These are phyloP conservation scores for Kazachstania sp. DNA, from an alignment of 1,139 yeast genomes.

Conservation along the genomic window DNA sequence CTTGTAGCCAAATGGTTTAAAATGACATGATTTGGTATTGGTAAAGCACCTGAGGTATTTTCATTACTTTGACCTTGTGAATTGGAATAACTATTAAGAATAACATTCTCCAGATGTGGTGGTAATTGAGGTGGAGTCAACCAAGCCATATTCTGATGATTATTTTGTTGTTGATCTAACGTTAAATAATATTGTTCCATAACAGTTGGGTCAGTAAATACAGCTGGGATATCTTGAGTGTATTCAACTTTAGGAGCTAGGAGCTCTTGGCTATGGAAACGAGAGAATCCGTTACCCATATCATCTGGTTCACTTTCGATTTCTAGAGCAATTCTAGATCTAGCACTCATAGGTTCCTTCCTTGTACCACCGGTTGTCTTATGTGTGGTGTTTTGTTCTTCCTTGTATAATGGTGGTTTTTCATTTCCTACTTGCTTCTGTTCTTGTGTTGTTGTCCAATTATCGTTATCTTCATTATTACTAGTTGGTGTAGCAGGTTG, in stretches of 20 bases:
- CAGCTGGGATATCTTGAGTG: conserved; percentile 63
- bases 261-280: conserved; percentile 55
- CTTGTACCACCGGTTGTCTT: conserved; percentile 18
- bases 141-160: conserved; percentile 62
- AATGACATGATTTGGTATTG: conserved; percentile 95
- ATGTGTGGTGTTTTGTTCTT: conserved; percentile 10
- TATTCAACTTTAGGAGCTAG: conserved; percentile 27
- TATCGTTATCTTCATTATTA: conserved; percentile 18
- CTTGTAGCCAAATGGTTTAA: conserved; percentile 93
- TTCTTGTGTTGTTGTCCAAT: conserved; percentile 7
- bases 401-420: conserved; percentile 1
- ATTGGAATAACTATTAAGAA: conserved; percentile 67
- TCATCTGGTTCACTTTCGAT: conserved; percentile 44
- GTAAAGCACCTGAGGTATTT: conserved; percentile 50
- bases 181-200: conserved; percentile 74
- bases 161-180: conserved; percentile 58
- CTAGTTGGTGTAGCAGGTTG: neutral
- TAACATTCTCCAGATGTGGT: conserved; percentile 89
- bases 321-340: conserved; percentile 32
- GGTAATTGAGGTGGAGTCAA: conserved; percentile 90
- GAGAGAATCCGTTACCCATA: conserved; percentile 66
- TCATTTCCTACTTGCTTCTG: neutral
- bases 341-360: conserved; percentile 27
- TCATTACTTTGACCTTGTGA: conserved; percentile 20
- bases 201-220: conserved; percentile 75